Conservation (phyloP, 2,329 filamentous ascomycete genomes). For the Pseudohalonectria lignicola region DNA sequence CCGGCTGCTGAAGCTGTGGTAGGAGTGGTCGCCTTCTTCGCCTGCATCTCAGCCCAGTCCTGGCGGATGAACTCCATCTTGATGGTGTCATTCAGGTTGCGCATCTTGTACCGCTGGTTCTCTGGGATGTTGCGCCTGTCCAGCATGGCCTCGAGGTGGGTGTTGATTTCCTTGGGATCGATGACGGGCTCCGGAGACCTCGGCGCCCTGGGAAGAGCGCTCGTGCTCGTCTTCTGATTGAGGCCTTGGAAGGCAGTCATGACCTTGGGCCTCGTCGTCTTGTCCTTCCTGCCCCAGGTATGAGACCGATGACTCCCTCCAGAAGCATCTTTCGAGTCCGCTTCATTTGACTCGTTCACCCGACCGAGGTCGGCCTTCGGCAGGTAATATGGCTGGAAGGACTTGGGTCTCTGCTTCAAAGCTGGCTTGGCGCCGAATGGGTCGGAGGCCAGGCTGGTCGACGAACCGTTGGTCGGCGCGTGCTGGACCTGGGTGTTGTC, state of each 20-base stretch:
- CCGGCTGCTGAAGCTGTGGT: background rate
- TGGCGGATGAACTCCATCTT: constrained; percentile 94
- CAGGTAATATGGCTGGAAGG: constrained; percentile 29
- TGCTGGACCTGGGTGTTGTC: too few relatives aligned
- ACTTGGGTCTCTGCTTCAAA: constrained; percentile 36
- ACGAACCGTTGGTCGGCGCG: constrained; percentile 5
- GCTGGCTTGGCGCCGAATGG: constrained; percentile 8
- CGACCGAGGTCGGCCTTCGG: constrained; percentile 10
- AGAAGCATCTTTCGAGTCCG: constrained; percentile 11
- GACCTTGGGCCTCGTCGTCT: constrained; percentile 27
- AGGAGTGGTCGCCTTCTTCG: constrained; percentile 21
- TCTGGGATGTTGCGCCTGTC: constrained; percentile 89
- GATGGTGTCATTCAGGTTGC: constrained; percentile 75
- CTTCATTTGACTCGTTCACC: constrained; percentile 7
- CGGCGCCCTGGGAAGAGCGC: background rate
- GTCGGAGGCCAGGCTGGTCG: constrained; percentile 9
- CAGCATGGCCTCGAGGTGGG: constrained; percentile 52
- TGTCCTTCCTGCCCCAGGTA: constrained; percentile 22
- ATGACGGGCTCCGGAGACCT: constrained; percentile 31
- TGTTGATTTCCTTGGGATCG: constrained; percentile 42
- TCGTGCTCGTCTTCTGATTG: constrained; percentile 17
- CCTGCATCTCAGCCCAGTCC: constrained; percentile 62
- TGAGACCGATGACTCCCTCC: constrained; percentile 5
- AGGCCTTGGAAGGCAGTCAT: constrained; percentile 24
- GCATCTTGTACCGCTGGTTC: constrained; percentile 90